Base-by-base conservation (phyloP, 345 rosid genomes). In the Alliaria petiolata region DNA sequence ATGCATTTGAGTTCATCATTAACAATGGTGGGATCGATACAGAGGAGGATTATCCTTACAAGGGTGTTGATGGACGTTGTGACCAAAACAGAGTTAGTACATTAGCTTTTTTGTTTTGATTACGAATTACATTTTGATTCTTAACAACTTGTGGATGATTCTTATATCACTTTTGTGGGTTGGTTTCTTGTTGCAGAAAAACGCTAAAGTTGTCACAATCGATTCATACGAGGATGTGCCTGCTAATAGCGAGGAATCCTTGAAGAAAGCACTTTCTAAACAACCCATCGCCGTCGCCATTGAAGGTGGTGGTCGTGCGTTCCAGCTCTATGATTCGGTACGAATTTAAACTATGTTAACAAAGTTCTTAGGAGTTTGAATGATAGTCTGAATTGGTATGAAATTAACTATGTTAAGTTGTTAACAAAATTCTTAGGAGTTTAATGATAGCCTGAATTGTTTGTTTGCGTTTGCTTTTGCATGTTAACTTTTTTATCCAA, bases 231-330 rank as follows among this genome's bases (percentile, higher is more conserved):
- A 87, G 51, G 87, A 86, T 66, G 92, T 89, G n/a, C 92, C 95
- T 0, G 40, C 0, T 4, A 82, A 87, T 35, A 36, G 83, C 25
- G 98, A 93, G 72, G 71, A 33, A 1, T 89, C 91, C 9, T 51
- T 93, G 76, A 54, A 76, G 73, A 84, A 82, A 76, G 98, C 98
- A 0, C 85, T 89, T 38, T 81, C 92, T 3, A 71, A 80, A 64
- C 98, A 93, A 51, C 98, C 97, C 0, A 62, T 93, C 0, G 78
- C 84, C 3, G 83, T 89, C 7, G 96, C 89, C 61, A 86, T 93
- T 52, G 98, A 93, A 54, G 96, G 76, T 5, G 78, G 87, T 63
- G 93, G 97, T 75, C 76, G 84, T 67, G 86, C 42, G 4, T 91
- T 91, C 81, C 91, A 89, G 77, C 79, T 89, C 14, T 91, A 87